phyloP scores from a whole-genome alignment of 768 basidiomycete species.

The Lactarius indigo region DNA sequence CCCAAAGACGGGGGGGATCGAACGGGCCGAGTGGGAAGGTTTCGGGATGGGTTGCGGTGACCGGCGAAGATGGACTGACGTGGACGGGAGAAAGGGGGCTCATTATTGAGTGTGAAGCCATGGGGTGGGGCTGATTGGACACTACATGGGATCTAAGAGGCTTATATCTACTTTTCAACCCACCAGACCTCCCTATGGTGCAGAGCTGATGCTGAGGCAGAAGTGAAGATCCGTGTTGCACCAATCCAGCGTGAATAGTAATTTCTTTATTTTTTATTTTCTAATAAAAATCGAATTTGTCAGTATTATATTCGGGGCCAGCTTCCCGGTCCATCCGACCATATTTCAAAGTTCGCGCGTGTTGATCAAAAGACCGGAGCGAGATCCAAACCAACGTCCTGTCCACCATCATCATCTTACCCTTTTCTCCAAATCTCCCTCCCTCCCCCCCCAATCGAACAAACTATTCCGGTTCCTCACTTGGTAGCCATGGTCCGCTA shows the following conservation, averaged over 20 bases:
- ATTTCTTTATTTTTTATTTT: not conserved
- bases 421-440: not conserved
- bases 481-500: constrained; percentile 12
- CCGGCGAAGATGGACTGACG: not conserved
- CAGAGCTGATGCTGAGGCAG: not conserved
- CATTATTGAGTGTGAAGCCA: not conserved
- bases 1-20: constrained; percentile 62
- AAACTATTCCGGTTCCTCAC: constrained; percentile 16
- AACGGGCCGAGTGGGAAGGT: constrained; percentile 56
- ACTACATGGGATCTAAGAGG: not conserved
- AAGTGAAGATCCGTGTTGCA: not conserved
- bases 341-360: constrained; percentile 11
- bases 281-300: not conserved
- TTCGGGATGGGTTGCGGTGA: constrained; percentile 28
- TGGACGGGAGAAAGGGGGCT: not conserved
- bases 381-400: constrained; percentile 7
- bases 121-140: not conserved
- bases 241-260: not conserved
- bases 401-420: constrained; percentile 5
- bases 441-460: not conserved
- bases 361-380: constrained; percentile 20
- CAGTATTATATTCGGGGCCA: not conserved
- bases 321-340: constrained; percentile 1
- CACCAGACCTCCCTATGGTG: not conserved
- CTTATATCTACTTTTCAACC: not conserved